Conservation (phyloP, 805 yeast genomes). For the Metschnikowia matae region DNA sequence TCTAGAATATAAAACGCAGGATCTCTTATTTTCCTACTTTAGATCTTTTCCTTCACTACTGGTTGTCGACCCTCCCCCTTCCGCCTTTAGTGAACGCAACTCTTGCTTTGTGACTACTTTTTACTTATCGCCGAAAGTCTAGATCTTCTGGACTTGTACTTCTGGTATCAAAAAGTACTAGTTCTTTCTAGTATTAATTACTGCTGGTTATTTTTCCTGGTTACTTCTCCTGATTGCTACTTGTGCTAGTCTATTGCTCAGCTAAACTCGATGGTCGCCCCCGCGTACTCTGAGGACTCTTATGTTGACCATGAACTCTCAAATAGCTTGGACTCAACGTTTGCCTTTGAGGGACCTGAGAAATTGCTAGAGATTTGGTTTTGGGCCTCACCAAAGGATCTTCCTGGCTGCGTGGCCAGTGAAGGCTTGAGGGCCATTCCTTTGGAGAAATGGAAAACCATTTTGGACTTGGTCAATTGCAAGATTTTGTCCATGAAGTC, state of each 20-base stretch:
- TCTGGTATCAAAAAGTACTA: not conserved
- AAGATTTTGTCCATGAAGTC: conserved; percentile 79
- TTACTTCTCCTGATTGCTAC: too few relatives aligned
- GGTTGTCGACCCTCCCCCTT: conserved; percentile 38
- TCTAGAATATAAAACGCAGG: not conserved
- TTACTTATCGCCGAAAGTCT: not conserved
- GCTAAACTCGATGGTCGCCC: conserved; percentile 34
- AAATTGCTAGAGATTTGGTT: conserved; percentile 90
- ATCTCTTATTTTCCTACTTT: too few relatives aligned
- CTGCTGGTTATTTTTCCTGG: too few relatives aligned
- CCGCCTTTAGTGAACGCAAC: conserved; percentile 22
- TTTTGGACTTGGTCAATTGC: conserved; percentile 82
- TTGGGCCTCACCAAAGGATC: conserved; percentile 44
- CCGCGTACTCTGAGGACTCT: conserved; percentile 40
- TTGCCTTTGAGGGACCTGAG: conserved; percentile 97
- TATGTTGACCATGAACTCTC: conserved; percentile 78
- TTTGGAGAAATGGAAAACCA: conserved; percentile 59
- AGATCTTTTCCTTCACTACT: conserved; percentile 21
- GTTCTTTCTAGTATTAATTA: too few relatives aligned
- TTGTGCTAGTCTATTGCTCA: not conserved
- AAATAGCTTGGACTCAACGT: conserved; percentile 75
- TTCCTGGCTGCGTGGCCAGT: conserved; percentile 32
- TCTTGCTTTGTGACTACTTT: not conserved
- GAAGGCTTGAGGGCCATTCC: conserved; percentile 64
- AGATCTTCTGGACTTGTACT: too few relatives aligned